phyloP scores from a whole-genome alignment of 441 rosid species.

The Populus hybrid region DNA sequence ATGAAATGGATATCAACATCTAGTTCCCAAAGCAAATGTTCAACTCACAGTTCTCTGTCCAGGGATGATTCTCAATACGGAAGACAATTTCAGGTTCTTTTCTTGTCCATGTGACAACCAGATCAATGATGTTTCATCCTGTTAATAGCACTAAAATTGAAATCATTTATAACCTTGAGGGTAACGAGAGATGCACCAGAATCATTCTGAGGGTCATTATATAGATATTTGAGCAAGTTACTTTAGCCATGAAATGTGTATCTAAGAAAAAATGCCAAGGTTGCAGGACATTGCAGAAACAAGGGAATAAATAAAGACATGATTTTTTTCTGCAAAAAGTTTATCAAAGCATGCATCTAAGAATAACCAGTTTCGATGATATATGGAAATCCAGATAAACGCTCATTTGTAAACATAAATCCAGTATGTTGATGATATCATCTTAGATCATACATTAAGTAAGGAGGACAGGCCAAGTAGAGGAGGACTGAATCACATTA shows the following conservation, averaged over 20 bases:
- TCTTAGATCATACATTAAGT: not conserved
- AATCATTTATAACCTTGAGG: conserved; percentile 34
- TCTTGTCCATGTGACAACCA: conserved; percentile 82
- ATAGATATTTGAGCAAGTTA: not conserved
- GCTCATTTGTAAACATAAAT: not conserved
- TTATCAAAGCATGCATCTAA: not conserved
- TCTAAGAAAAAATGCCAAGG: not conserved
- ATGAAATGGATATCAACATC: conserved; percentile 6
- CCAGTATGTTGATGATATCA: not conserved
- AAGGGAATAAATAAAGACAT: not conserved
- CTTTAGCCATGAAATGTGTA: not conserved
- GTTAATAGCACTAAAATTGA: conserved; percentile 43
- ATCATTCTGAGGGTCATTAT: not conserved
- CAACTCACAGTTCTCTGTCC: conserved; percentile 94
- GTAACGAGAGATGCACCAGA: conserved; percentile 11
- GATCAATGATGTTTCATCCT: conserved; percentile 78
- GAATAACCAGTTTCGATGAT: not conserved
- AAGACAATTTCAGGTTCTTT: conserved; percentile 51
- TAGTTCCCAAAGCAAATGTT: conserved; percentile 5
- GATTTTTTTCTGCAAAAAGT: not conserved
- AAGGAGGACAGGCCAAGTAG: not conserved
- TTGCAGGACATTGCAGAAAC: not conserved
- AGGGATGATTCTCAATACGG: conserved; percentile 58
- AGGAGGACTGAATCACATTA: not conserved
- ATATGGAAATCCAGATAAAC: not conserved